Percentiles rank a stretch among this genome's conserved stretches.
Evolutionary conservation across 2,329 filamentous ascomycete species (phyloP).

Genomic region (Aurifilum marmelostoma): DNA sequence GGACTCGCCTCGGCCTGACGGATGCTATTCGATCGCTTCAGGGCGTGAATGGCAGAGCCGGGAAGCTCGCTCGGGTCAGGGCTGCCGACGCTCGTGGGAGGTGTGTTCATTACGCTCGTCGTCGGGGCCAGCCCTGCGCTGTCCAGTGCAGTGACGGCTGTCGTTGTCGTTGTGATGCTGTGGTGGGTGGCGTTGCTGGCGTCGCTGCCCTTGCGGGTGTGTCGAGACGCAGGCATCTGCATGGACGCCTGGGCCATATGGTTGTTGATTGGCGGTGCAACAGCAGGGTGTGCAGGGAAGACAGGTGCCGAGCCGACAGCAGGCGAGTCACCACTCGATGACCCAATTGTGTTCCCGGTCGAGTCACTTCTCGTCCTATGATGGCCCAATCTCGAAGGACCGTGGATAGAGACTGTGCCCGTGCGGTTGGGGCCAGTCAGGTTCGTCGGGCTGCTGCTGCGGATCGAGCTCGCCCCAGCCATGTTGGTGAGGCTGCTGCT

Average conservation of each 20-base stretch:
- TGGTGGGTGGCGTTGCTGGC: slow-evolving; percentile 22
- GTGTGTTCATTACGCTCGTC: slow-evolving; percentile 19
- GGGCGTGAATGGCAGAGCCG: slow-evolving; percentile 17
- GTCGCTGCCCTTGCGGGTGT: slow-evolving; percentile 23
- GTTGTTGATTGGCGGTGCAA: slow-evolving; percentile 20
- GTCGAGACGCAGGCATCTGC: not conserved
- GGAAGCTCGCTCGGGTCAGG: slow-evolving; percentile 24
- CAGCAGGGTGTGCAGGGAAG: slow-evolving; percentile 27
- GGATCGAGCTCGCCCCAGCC: slow-evolving; percentile 2
- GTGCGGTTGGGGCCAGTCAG: slow-evolving; percentile 16
- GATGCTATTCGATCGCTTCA: slow-evolving; percentile 23
- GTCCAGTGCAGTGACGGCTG: slow-evolving; percentile 7
- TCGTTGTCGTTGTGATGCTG: slow-evolving; percentile 15
- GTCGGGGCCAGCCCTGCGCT: slow-evolving; percentile 12
- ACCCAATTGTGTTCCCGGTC: slow-evolving; percentile 21
- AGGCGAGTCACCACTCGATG: slow-evolving; percentile 14
- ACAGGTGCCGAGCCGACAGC: slow-evolving; percentile 16
- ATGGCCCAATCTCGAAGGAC: slow-evolving; percentile 25
- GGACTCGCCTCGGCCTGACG: slow-evolving; percentile 12
- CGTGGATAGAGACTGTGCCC: slow-evolving; percentile 23
- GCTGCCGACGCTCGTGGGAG: slow-evolving; percentile 23
- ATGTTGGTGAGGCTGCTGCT: slow-evolving; percentile 25
- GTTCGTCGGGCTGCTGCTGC: slow-evolving; percentile 12
- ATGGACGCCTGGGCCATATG: not conserved
- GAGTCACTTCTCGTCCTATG: slow-evolving; percentile 26